Conservation (phyloP, 2,329 filamentous ascomycete genomes). For the Ophiobolus disseminans region DNA sequence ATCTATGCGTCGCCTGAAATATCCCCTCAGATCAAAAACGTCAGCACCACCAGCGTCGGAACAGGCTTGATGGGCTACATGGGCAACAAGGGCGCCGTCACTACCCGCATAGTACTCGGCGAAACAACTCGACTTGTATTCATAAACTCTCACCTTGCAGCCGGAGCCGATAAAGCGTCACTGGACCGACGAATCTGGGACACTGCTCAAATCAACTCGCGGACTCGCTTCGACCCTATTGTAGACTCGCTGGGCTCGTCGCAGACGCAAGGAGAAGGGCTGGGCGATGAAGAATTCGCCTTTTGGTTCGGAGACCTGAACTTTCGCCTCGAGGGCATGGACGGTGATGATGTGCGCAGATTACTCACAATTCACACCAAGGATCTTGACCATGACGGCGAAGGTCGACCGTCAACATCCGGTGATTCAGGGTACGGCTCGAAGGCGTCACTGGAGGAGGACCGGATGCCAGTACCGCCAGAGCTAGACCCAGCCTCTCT, state of each 20-base stretch:
- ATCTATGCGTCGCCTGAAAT: conserved; percentile 85
- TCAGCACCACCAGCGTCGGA: conserved; percentile 83
- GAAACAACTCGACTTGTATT: conserved; percentile 91
- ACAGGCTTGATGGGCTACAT: conserved; percentile 92
- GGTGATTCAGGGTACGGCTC: conserved; percentile 27
- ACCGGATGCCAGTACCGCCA: conserved; percentile 46
- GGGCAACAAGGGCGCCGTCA: conserved; percentile 93
- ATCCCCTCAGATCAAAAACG: conserved; percentile 75
- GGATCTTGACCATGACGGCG: conserved; percentile 61
- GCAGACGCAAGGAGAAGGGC: conserved; percentile 65
- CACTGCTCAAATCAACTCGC: conserved; percentile 74
- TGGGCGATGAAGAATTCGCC: conserved; percentile 90
- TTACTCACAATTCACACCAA: conserved; percentile 83
- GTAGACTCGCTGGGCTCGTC: conserved; percentile 68
- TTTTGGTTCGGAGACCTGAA: conserved; percentile 99
- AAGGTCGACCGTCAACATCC: conserved; percentile 24
- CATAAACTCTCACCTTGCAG: conserved; percentile 89
- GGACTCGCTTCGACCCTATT: conserved; percentile 80
- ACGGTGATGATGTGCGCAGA: conserved; percentile 87
- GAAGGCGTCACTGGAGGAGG: conserved; percentile 22
- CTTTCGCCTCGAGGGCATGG: conserved; percentile 86
- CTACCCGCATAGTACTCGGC: conserved; percentile 81
- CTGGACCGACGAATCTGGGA: conserved; percentile 92
- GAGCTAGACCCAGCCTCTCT: conserved; percentile 82
- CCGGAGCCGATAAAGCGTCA: conserved; percentile 78